A percentile compares a stretch with the other conserved stretches of the same genome.
Evolutionary conservation across 2,329 filamentous ascomycete genomes (phyloP).

Genomic region (Fusarium sterilihyphosum): DNA sequence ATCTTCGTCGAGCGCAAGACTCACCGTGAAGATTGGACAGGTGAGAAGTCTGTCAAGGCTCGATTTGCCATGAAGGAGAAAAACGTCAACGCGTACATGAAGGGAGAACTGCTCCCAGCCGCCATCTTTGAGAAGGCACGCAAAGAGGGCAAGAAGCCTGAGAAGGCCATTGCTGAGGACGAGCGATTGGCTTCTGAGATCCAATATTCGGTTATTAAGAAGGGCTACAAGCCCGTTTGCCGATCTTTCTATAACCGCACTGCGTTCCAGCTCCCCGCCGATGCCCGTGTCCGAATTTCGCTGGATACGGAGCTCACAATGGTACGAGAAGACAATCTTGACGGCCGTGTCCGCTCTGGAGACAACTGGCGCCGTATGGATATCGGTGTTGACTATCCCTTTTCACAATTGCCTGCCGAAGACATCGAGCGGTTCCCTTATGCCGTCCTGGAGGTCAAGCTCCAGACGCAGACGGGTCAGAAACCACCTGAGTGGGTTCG

Average conservation of each 20-base stretch:
- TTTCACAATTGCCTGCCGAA: conserved; percentile 83
- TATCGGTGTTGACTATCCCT: conserved; percentile 96
- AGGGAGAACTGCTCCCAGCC: conserved; percentile 83
- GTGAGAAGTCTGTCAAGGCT: conserved; percentile 98
- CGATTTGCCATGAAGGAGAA: conserved; percentile 97
- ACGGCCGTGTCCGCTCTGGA: conserved; percentile 78
- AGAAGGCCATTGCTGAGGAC: conserved; percentile 90
- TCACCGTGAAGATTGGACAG: conserved; percentile 98
- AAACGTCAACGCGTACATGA: conserved; percentile 91
- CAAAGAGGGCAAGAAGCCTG: conserved; percentile 92
- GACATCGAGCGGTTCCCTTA: conserved; percentile 95
- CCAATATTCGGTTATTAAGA: conserved; percentile 90
- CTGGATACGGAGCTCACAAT: conserved; percentile 96
- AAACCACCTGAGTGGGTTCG: conserved; percentile 97
- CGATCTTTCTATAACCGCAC: conserved; percentile 98
- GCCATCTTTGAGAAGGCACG: conserved; percentile 96
- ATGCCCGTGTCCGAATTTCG: conserved; percentile 95
- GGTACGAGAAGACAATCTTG: conserved; percentile 93
- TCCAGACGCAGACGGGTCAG: conserved; percentile 95
- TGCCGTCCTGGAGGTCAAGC: conserved; percentile 94
- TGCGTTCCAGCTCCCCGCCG: conserved; percentile 95
- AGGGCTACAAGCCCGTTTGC: conserved; percentile 87
- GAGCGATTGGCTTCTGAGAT: conserved; percentile 91
- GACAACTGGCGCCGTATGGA: conserved; percentile 97
- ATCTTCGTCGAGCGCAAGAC: conserved; percentile 99